Evolutionary conservation across 2,329 filamentous ascomycete genomes (phyloP), one percentile per base, ranked within the genome.

Genomic region (Seiridium unicorne): DNA sequence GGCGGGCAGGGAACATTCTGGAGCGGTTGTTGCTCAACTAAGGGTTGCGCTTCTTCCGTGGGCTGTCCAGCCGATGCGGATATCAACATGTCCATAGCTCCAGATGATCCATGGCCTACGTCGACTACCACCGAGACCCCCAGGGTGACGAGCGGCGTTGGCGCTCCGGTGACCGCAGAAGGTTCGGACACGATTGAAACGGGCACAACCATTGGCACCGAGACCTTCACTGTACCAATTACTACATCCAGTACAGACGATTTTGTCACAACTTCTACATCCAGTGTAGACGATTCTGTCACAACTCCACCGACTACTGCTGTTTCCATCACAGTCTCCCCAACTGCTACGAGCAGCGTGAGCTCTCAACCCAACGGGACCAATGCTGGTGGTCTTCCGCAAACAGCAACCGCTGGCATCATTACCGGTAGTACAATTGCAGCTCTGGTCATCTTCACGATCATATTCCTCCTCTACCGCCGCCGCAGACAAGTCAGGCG

Each of bases 401-500:
- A 36, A 8, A 35, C 18, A n/a, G 62, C 66, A 3, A 60, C 70
- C 34, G 62, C 63, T 1, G 68, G 65, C 0, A 63, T 67, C 44
- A 63, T 64, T 58, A 55, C 68, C 4, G 66, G 64, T 38, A 61
- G 59, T 13, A 62, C 60, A 34, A 38, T 65, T 3, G 62, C 51
- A 7, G 61, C 47, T 3, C 13, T 70, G 5, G 51, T 64, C 8
- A 4, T 69, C 5, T 26, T 68, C 5, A 7, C 65, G 6, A 35
- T 70, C 11, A 11, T 62, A 4, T 64, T 60, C 35, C 67, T 68
- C 44, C 63, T 69, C 1, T 59, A 69, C 47, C 67, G 69, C 0
- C 68, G 70, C 5, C 67, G 61, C 6, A 56, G 51, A 26, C 32
- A 55, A 32, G 44, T 57, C 26, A 61, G 57, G 51, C 60, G 60